phyloP scores from a whole-genome alignment of 805 yeast species.

The Ogataea pilisensis region DNA sequence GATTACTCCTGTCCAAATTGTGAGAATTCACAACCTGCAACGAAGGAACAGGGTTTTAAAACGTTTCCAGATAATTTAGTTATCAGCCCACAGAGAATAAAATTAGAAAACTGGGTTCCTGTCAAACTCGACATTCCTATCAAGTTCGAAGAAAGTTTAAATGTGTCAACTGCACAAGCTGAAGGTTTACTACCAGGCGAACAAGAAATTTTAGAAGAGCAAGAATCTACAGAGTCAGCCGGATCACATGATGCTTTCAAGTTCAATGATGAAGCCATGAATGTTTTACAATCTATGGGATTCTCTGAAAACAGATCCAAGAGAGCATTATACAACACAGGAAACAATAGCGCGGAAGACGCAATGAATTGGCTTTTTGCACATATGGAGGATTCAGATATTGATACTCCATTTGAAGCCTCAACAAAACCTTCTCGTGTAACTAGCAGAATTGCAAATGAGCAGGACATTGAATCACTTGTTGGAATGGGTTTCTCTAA shows the following conservation, averaged over 20 bases:
- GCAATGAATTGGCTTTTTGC: constrained; percentile 91
- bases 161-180: constrained; percentile 40
- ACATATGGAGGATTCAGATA: constrained; percentile 80
- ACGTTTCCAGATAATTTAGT: constrained; percentile 70
- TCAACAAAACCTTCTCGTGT: constrained; percentile 15
- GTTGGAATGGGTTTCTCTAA: constrained; percentile 74
- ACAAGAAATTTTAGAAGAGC: constrained; percentile 31
- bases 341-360: constrained; percentile 56
- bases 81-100: constrained; percentile 73
- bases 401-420: constrained; percentile 57
- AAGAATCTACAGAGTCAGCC: constrained; percentile 11
- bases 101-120: constrained; percentile 87
- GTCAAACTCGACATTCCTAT: constrained; percentile 75
- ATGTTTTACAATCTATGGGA: constrained; percentile 76
- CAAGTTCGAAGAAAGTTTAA: constrained; percentile 37
- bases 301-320: constrained; percentile 63
- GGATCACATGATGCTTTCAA: constrained; percentile 41
- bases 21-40: constrained; percentile 31
- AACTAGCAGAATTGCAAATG: constrained; percentile 22
- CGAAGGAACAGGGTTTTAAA: constrained; percentile 45
- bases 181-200: constrained; percentile 41
- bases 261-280: constrained; percentile 54
- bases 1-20: constrained; percentile 66
- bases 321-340: constrained; percentile 70
- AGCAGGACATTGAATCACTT: constrained; percentile 44